Evolutionary conservation across 352 stramenopile genomes (phyloP).

Genomic region (Thalassiosira livingstoniorum): DNA sequence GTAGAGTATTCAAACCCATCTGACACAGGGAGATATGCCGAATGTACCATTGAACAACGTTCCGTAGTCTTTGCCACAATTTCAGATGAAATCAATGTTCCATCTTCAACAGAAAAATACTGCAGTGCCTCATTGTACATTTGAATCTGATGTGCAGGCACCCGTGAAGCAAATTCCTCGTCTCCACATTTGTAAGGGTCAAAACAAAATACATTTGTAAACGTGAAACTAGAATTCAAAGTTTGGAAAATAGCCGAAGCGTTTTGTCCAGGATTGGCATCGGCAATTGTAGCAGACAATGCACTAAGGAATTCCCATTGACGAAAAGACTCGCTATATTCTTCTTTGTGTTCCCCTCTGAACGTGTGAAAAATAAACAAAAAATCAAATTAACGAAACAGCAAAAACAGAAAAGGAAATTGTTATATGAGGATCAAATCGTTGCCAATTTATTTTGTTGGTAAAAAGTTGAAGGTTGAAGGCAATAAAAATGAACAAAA

Average conservation of each 20-base stretch:
- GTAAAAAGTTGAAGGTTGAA: neutral
- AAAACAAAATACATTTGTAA: slow-evolving; percentile 55
- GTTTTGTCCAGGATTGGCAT: neutral
- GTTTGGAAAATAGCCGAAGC: slow-evolving; percentile 9
- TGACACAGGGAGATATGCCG: slow-evolving; percentile 65
- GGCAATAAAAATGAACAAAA: neutral
- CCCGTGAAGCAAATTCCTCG: slow-evolving; percentile 36
- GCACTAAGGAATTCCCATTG: slow-evolving; percentile 36
- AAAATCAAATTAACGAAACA: neutral
- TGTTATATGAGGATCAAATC: neutral
- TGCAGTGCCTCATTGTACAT: slow-evolving; percentile 75
- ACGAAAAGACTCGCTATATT: slow-evolving; percentile 38
- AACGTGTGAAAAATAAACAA: neutral
- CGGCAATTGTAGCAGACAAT: slow-evolving; percentile 30
- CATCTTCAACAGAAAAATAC: slow-evolving; percentile 48
- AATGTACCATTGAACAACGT: slow-evolving; percentile 72
- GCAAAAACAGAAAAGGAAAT: slow-evolving; percentile 2
- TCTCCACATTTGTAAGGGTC: slow-evolving; percentile 49
- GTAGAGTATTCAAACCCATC: slow-evolving; percentile 46
- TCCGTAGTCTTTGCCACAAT: slow-evolving; percentile 34
- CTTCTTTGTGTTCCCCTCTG: slow-evolving; percentile 39
- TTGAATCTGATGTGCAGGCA: slow-evolving; percentile 26
- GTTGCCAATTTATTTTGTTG: neutral
- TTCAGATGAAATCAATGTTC: slow-evolving; percentile 25
- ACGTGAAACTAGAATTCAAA: slow-evolving; percentile 5